Evolutionary conservation across 192 early-diverging fungal species (phyloP), one percentile per base, ranked within the genome.

Genomic region (Spinellus fusiger): DNA sequence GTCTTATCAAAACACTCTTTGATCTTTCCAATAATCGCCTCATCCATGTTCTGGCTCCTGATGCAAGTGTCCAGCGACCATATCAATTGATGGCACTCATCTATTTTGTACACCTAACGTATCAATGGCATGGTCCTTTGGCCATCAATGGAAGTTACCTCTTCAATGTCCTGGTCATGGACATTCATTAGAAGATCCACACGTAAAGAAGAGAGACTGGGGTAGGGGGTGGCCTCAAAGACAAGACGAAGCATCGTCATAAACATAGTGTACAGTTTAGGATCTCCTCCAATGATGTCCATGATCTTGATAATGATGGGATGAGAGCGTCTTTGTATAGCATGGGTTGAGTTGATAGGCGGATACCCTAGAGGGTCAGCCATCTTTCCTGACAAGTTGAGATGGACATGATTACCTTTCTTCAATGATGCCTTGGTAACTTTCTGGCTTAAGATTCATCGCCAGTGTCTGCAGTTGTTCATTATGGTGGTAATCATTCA

Each of bases 1-100:
- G 79, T 71, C 26, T 75, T 70, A 58, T 81, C 77, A 61, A 83
- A 81, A 22, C 74, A 83, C 37, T 78, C 77, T 38, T 76, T 72
- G 20, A 83, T 80, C 27, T 83, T 79, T 28, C 66, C 69, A 4
- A 83, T 69, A 50, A 80, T 75, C 7, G 68, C 49, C 18, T 80
- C 73, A 64, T 83, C 81, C 79, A 83, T 79, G 20, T 66, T 71
- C 34, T 79, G 65, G 47, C 69, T 83, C 16, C 78, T 73, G 46
- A 79, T 71, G 38, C 81, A 83, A 4, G 77, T 76, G 63, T 83
- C 79, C 35, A 83, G 55, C 18, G 73, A 77, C 81, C 81, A 83
- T 4, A 77, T 72, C 18, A 83, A 63, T n/a, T 73, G 68, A 52
- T 83, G 77, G 22, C 77, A 79, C 22, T 73, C 62, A 35, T 83